Percentiles rank a stretch among this genome's conserved stretches.
These are phyloP conservation scores for Chalaropsis thielavioides DNA, from an alignment of 2,329 filamentous ascomycete genomes.

Conservation along the genomic window DNA sequence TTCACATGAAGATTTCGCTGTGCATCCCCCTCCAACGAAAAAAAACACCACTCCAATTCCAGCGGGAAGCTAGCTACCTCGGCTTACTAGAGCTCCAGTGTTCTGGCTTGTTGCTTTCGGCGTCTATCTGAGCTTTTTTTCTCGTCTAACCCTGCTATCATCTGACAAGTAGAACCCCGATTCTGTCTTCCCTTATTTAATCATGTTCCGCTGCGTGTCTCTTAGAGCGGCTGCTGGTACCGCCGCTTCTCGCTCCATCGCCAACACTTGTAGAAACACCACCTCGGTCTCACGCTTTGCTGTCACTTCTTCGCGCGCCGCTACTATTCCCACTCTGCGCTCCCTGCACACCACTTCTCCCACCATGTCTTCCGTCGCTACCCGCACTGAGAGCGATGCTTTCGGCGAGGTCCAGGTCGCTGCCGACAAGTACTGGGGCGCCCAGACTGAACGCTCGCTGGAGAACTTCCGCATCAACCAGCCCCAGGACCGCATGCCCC, in stretches of 20 bases:
- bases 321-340: slow-evolving; percentile 14
- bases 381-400: slow-evolving; percentile 85
- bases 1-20: not conserved
- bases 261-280: not conserved
- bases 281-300: slow-evolving; percentile 4
- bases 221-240: slow-evolving; percentile 13
- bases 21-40: not conserved
- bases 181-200: slow-evolving; percentile 6
- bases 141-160: slow-evolving; percentile 7
- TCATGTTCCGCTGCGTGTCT: slow-evolving; percentile 18
- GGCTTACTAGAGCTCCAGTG: slow-evolving; percentile 4
- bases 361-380: slow-evolving; percentile 33
- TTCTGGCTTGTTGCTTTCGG: slow-evolving; percentile 9
- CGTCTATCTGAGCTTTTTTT: slow-evolving; percentile 12
- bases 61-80: slow-evolving; percentile 3
- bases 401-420: slow-evolving; percentile 93
- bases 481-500: slow-evolving; percentile 95
- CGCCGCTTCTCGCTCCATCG: slow-evolving; percentile 6
- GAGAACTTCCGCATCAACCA: slow-evolving; percentile 99
- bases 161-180: slow-evolving; percentile 14
- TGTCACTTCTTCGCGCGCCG: slow-evolving; percentile 2
- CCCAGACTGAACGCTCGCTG: slow-evolving; percentile 89
- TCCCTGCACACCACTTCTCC: slow-evolving; percentile 31
- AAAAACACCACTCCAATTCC: slow-evolving; percentile 4
- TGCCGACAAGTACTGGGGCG: slow-evolving; percentile 93